Evolutionary conservation across 306 rosid species (phyloP), one percentile per base, ranked within the genome.

Genomic region (Pterocarpus macrocarpus): DNA sequence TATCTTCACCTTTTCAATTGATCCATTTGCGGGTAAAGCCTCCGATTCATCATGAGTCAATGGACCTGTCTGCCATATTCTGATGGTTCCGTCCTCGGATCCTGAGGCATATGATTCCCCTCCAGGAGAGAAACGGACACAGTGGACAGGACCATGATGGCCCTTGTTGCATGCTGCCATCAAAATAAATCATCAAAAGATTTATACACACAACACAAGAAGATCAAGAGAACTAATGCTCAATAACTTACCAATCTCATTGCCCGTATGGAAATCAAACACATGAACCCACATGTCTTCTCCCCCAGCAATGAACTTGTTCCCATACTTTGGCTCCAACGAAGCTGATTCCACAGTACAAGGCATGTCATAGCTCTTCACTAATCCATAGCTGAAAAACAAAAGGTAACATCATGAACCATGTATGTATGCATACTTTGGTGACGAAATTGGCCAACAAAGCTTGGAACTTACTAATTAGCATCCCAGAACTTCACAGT

Each of bases 61-160:
- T 43, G 94, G 96, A 55, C 95, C 97, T 17, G 98, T 90, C 86
- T 93, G 98, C 99, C 99, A 96, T 85, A 96, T 96, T 88, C 99
- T 92, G 52, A 96, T 92, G 71, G 99, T 96, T 82, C 99, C 99
- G 57, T 96, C 99, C 84, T 96, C 99, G 1, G 99, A 96, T 81
- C 99, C 99, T 10, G 99, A 96, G 69, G 99, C 99, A 80, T 94
- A 96, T 9, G 99, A 96, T 87, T 96, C 99, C 75, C 99, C 99
- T 39, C 97, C 98, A 3, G 99, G 99, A 1, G 99, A 92, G 84
- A 96, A 96, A 32, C 98, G 97, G 73, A 96, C 87, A 52, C 98
- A 96, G 84, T 96, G 99, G 5, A 96, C 98, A 14, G 99, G 99
- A 80, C 99, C 99, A 67, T 96, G 99, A 86, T 96, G 99, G 67